phyloP scores from a whole-genome alignment of 2,329 filamentous ascomycete genomes.

The Beauveria bassiana region DNA sequence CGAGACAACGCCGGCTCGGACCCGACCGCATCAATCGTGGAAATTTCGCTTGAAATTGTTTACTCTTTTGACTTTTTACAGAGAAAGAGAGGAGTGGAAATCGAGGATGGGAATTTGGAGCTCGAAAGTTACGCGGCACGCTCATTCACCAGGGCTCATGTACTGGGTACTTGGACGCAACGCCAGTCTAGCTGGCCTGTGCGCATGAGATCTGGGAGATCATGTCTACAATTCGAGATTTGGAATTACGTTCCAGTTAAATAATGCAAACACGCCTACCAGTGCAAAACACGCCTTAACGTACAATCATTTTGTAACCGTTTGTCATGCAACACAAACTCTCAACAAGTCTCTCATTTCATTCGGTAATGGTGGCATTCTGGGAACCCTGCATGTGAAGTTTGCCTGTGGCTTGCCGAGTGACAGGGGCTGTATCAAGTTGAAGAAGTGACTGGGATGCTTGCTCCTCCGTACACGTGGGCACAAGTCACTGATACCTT shows the following conservation, averaged over 20 bases:
- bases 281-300: no score
- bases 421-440: not conserved
- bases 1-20: not conserved
- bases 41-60: not conserved
- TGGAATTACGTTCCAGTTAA: not conserved
- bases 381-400: not conserved
- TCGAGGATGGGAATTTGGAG: not conserved
- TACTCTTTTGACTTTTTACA: not conserved
- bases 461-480: not conserved
- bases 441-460: not conserved
- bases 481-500: not conserved
- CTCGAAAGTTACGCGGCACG: not conserved
- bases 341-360: not conserved
- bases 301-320: not conserved
- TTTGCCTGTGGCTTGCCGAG: not conserved
- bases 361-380: no score
- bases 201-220: not conserved
- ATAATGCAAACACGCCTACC: no score
- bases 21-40: not conserved
- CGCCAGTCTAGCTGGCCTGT: not conserved
- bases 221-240: not conserved
- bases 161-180: not conserved
- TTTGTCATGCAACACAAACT: not conserved
- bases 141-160: not conserved
- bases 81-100: no score